Base-by-base conservation (phyloP, 345 rosid genomes). In the Eucalyptus tenuipes region DNA sequence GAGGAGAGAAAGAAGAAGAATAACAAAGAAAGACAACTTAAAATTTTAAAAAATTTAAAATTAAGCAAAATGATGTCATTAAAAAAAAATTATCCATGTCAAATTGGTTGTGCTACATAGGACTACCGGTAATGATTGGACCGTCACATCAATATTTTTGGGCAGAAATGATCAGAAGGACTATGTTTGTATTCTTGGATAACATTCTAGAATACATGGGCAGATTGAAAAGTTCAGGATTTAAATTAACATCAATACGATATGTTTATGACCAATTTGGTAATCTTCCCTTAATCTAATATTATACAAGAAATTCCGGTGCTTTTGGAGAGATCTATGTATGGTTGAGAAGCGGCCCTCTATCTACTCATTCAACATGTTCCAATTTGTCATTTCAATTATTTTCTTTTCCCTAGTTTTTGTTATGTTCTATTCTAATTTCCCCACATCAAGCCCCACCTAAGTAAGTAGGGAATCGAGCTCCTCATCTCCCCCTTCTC, bases 401-500 rank as follows among this genome's bases (percentile, higher is more conserved):
- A 52, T 0, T 16, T 64, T 64, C 40, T 64, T n/a, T n/a, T 64
- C 75, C 37, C 37, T 2, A 52, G 0, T 0, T 52, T 52, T 52
- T 18, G 24, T 52, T 52, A 0, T 52, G 2, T 52, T 52, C 55
- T 52, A 52, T 49, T 49, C 20, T 15, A 49, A 49, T 49, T 6
- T 48, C 49, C 5, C 15, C 5, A 48, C 15, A 4, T 48, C 5
- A 2, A 48, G 49, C 53, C 22, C 55, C 55, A 2, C 9, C 10
- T 52, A 52, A 18, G 24, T 52, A 52, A 15, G 55, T 52, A 20
- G 55, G 55, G 55, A 52, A 52, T 52, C 24, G 1, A 52, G 55
- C 24, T 0, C 55, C 55, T 52, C 55, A 52, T 1, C 55, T 18
- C 55, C 1, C 40, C 24, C 4, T 52, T 52, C 1, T 0, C 55